Conservation (phyloP, 805 yeast species). For the Candida coleopterorum region DNA sequence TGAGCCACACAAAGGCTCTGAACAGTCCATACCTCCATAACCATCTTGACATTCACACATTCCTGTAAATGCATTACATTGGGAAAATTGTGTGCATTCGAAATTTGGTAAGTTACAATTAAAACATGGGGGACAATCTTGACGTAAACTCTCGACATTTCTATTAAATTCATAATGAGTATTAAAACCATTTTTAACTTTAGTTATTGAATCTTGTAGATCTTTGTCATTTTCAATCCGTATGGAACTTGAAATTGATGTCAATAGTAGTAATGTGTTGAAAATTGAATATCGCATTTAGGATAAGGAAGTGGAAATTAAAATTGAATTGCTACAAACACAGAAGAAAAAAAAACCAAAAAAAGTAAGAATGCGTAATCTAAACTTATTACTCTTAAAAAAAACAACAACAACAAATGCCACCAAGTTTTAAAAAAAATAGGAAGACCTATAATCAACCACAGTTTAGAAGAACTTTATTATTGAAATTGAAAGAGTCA, state of each 20-base stretch:
- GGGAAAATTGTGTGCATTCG: conserved; percentile 83
- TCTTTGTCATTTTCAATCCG: conserved; percentile 7
- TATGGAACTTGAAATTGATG: neutral
- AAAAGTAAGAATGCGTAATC: no score
- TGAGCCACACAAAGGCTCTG: conserved; percentile 83
- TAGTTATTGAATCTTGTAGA: conserved; percentile 15
- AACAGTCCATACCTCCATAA: conserved; percentile 90
- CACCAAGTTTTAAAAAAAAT: conserved; percentile 8
- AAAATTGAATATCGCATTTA: neutral
- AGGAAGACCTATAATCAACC: conserved; percentile 15
- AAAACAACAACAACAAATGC: neutral
- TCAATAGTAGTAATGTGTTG: neutral
- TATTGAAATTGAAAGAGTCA: conserved; percentile 13
- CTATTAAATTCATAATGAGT: conserved; percentile 19
- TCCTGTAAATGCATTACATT: conserved; percentile 86
- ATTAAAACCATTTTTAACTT: conserved; percentile 14
- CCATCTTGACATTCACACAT: conserved; percentile 90
- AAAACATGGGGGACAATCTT: conserved; percentile 84
- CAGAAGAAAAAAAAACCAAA: no score
- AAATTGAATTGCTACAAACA: no score
- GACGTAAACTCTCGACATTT: conserved; percentile 14
- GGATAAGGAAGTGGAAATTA: no score
- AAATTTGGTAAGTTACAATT: conserved; percentile 91
- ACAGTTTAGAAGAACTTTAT: conserved; percentile 9
- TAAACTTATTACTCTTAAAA: no score